These are phyloP conservation scores for Pleurotus sapidus DNA, from an alignment of 768 basidiomycete species.

Conservation along the genomic window DNA sequence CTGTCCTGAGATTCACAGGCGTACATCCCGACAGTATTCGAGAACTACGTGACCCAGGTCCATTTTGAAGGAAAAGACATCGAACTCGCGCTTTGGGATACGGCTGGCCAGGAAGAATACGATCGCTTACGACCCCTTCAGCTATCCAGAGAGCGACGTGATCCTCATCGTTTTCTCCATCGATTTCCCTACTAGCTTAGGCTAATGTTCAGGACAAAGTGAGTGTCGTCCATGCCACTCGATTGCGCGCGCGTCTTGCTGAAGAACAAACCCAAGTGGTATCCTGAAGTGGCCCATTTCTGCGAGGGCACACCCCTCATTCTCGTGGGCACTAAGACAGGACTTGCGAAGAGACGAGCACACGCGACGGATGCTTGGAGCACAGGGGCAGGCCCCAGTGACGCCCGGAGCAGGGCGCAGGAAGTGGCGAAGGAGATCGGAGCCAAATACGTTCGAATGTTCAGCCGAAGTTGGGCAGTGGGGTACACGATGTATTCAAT, in stretches of 20 bases:
- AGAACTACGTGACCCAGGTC: conserved; percentile 90
- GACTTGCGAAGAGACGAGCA: conserved; percentile 87
- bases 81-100: conserved; percentile 98
- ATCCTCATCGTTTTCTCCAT: conserved; percentile 94
- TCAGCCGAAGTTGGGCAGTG: conserved; percentile 89
- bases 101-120: conserved; percentile 96
- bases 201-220: conserved; percentile 92
- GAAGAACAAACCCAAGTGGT: conserved; percentile 56
- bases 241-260: background rate
- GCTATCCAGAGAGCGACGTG: conserved; percentile 86
- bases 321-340: conserved; percentile 90
- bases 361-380: conserved; percentile 83
- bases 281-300: conserved; percentile 90
- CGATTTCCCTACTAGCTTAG: conserved; percentile 88
- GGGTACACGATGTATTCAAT: conserved; percentile 90
- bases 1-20: conserved; percentile 46
- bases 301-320: conserved; percentile 88
- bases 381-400: conserved; percentile 84
- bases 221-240: conserved; percentile 13
- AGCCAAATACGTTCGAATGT: conserved; percentile 91
- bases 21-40: conserved; percentile 92
- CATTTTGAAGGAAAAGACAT: conserved; percentile 85
- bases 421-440: conserved; percentile 92
- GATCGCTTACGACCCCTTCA: conserved; percentile 84
- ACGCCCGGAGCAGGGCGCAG: conserved; percentile 76